These are phyloP conservation scores for Sanghuangporus baumii DNA, from an alignment of 1,284 basidiomycete genomes.

Conservation along the genomic window DNA sequence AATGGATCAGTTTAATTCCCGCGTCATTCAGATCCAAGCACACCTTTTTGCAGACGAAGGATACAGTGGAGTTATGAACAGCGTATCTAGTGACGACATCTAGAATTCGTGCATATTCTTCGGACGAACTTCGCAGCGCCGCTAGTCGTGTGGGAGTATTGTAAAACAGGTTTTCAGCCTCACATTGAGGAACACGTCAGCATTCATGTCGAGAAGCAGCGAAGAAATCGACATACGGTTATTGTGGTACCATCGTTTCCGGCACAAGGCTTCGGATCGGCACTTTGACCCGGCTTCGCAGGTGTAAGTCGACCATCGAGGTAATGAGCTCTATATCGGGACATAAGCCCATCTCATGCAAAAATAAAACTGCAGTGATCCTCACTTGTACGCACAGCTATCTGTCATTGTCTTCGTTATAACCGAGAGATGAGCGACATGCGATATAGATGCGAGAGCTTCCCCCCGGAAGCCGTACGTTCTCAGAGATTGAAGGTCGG, in stretches of 20 bases:
- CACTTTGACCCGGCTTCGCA: constrained; percentile 58
- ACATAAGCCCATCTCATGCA: background rate
- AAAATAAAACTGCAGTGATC: constrained; percentile 25
- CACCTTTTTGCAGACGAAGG: constrained; percentile 92
- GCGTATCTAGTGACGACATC: constrained; percentile 96
- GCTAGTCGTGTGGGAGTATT: constrained; percentile 88
- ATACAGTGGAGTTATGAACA: constrained; percentile 82
- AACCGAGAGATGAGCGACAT: constrained; percentile 86
- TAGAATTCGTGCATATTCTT: constrained; percentile 90
- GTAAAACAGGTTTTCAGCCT: constrained; percentile 96
- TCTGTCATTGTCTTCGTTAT: constrained; percentile 84
- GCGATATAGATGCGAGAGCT: constrained; percentile 94
- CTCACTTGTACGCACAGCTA: constrained; percentile 84
- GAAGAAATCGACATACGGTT: constrained; percentile 43
- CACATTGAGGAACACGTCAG: background rate
- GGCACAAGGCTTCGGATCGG: constrained; percentile 85
- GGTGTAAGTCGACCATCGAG: constrained; percentile 69
- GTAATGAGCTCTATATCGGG: constrained; percentile 63
- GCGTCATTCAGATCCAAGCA: constrained; percentile 4
- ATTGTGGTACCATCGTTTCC: constrained; percentile 94
- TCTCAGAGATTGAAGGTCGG: constrained; percentile 78
- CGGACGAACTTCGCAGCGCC: constrained; percentile 79
- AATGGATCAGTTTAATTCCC: background rate
- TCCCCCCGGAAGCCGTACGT: constrained; percentile 99
- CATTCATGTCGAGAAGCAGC: background rate